Conservation (phyloP, 2,329 filamentous ascomycete genomes). For the Coleophoma crateriformis region DNA sequence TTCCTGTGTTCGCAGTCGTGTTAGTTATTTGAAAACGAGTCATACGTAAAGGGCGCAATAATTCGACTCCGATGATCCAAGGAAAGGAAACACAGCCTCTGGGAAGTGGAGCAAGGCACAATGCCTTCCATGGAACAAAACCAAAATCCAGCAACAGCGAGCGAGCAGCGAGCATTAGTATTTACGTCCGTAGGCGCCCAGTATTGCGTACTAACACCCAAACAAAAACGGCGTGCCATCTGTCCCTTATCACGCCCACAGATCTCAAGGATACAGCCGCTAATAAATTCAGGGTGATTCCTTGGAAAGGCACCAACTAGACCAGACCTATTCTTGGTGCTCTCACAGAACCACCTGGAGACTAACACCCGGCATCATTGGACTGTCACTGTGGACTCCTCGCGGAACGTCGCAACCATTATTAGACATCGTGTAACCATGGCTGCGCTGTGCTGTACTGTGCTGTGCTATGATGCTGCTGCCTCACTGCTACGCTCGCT, state of each 20-base stretch:
- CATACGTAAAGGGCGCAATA: constrained; percentile 23
- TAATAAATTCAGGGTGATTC: too few species aligned
- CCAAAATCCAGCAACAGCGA: constrained; percentile 46
- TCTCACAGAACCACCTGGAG: too few species aligned
- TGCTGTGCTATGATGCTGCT: constrained; percentile 29
- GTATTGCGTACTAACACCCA: background rate
- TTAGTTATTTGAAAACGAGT: constrained; percentile 56
- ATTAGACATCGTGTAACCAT: background rate
- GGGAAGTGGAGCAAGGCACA: constrained; percentile 8
- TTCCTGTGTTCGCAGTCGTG: constrained; percentile 69
- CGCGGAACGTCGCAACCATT: background rate
- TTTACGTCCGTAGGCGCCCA: constrained; percentile 5
- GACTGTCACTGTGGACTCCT: background rate
- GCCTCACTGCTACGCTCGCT: constrained; percentile 48
- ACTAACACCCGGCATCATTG: too few species aligned
- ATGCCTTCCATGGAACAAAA: constrained; percentile 7
- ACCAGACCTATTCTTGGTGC: too few species aligned
- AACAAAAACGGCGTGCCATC: background rate
- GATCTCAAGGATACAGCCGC: too few species aligned
- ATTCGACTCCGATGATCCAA: constrained; percentile 22
- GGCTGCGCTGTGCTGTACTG: background rate
- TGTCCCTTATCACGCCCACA: background rate
- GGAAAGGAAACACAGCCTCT: constrained; percentile 21
- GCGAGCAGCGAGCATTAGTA: constrained; percentile 51
- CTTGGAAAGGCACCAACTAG: too few species aligned